These are phyloP conservation scores for Geotrichum carabidarum DNA, from an alignment of 1,139 yeast genomes.

Conservation along the genomic window DNA sequence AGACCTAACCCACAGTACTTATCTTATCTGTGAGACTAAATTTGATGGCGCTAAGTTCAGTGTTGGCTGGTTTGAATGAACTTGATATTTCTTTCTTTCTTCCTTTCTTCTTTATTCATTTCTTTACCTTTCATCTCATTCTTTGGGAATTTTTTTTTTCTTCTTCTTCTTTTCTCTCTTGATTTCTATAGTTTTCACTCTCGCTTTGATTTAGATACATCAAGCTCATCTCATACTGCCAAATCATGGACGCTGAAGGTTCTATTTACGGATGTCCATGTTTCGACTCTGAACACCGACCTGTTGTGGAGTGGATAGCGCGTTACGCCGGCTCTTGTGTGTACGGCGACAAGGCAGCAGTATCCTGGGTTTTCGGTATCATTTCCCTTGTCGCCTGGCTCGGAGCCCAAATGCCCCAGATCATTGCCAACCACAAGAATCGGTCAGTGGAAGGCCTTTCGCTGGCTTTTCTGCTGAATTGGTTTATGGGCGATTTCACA, in stretches of 20 bases:
- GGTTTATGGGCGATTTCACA: conserved; percentile 82
- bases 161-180: neutral
- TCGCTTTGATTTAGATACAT: neutral
- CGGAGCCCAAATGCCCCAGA: conserved; percentile 86
- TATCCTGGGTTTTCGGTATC: conserved; percentile 42
- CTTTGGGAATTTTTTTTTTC: neutral
- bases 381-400: conserved; percentile 64
- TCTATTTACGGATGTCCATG: conserved; percentile 13
- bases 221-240: neutral
- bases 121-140: neutral
- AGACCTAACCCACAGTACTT: too few relatives aligned
- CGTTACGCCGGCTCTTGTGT: conserved; percentile 32
- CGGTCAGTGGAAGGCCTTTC: conserved; percentile 87
- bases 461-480: conserved; percentile 63
- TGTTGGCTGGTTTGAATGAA: too few relatives aligned
- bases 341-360: conserved; percentile 30
- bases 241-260: conserved; percentile 5
- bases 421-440: conserved; percentile 63
- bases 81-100: too few relatives aligned
- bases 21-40: too few relatives aligned
- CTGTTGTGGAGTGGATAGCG: conserved; percentile 33
- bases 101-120: too few relatives aligned
- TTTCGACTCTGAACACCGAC: conserved; percentile 13
- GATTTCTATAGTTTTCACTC: neutral
- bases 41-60: too few relatives aligned